A percentile compares a stretch with the other conserved stretches of the same genome.
Conservation (phyloP, 1,139 yeast genomes). For the Saccharomycopsis hybrid region DNA sequence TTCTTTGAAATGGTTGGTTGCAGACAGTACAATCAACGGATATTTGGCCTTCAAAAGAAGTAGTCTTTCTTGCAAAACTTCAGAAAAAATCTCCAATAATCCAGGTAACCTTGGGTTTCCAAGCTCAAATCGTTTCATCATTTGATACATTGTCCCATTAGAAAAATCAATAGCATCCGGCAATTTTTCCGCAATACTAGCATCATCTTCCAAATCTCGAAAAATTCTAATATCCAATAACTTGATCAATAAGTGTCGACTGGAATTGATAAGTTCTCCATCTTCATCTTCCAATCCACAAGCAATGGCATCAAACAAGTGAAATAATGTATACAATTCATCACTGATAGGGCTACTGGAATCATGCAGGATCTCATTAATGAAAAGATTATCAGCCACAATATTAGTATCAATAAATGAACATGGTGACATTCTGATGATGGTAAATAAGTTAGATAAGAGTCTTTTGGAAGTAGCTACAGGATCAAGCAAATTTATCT, state of each 20-base stretch:
- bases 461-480: slow-evolving; percentile 4
- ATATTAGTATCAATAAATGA: neutral
- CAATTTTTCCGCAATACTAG: neutral
- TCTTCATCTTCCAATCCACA: slow-evolving; percentile 10
- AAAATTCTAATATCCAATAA: neutral
- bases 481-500: slow-evolving; percentile 30
- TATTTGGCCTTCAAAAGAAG: neutral
- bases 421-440: slow-evolving; percentile 1
- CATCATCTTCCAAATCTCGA: neutral
- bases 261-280: slow-evolving; percentile 3
- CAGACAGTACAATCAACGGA: neutral
- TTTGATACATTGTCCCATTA: neutral
- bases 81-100: slow-evolving; percentile 4
- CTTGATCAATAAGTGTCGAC: neutral
- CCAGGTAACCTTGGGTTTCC: neutral
- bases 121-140: slow-evolving; percentile 1
- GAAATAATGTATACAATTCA: too few species aligned
- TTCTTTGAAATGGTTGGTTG: neutral
- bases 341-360: too few species aligned
- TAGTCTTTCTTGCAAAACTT: neutral
- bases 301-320: slow-evolving; percentile 3
- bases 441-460: slow-evolving; percentile 5
- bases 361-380: neutral
- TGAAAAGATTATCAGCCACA: neutral
- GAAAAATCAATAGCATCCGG: slow-evolving; percentile 4